phyloP scores from a whole-genome alignment of 1,139 yeast species.

The Geotrichum bryndzae region DNA sequence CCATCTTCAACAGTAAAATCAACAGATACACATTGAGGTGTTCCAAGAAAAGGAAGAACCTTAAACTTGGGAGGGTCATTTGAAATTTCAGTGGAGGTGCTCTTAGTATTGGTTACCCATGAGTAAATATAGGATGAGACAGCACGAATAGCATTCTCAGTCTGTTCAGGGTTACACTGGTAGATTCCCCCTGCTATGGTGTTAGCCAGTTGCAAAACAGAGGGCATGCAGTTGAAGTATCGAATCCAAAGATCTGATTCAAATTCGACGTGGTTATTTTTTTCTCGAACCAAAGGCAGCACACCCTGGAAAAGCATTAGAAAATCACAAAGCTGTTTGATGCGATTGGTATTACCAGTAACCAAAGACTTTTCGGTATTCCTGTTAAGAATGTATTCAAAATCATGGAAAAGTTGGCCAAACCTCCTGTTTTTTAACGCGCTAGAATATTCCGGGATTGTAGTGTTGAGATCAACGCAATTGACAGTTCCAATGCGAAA shows the following conservation, averaged over 20 bases:
- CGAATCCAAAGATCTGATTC: constrained; percentile 83
- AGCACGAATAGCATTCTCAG: constrained; percentile 24
- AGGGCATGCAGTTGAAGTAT: constrained; percentile 66
- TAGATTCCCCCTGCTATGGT: constrained; percentile 35
- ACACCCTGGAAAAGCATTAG: constrained; percentile 72
- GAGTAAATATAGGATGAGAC: constrained; percentile 26
- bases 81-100: background rate
- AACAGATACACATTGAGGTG: constrained; percentile 11
- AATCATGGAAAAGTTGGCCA: constrained; percentile 80
- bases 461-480: constrained; percentile 37
- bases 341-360: constrained; percentile 31
- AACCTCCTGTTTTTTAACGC: constrained; percentile 67
- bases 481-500: constrained; percentile 49
- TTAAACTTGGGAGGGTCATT: constrained; percentile 18
- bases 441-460: constrained; percentile 34
- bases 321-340: constrained; percentile 54
- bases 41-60: constrained; percentile 5
- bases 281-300: constrained; percentile 69
- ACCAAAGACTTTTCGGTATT: constrained; percentile 48
- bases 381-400: constrained; percentile 70
- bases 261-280: constrained; percentile 80
- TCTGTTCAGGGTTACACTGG: constrained; percentile 20
- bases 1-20: constrained; percentile 42
- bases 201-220: constrained; percentile 36
- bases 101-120: constrained; percentile 26